phyloP scores from a whole-genome alignment of 1,284 basidiomycete species.

The Ceratobasidium sp. region DNA sequence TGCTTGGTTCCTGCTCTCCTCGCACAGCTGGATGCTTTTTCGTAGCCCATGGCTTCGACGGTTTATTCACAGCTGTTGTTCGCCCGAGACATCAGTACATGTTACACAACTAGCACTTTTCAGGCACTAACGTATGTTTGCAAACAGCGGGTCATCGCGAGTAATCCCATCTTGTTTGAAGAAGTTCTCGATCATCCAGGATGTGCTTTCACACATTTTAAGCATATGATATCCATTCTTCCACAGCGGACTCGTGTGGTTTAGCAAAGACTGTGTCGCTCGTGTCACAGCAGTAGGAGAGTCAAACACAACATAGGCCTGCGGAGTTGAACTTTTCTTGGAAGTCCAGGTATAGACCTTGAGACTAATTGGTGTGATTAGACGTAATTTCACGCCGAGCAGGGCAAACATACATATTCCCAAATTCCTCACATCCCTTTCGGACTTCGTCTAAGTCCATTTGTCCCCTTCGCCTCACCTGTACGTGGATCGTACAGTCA shows the following conservation, averaged over 20 bases:
- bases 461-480: conserved; percentile 9
- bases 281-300: conserved; percentile 27
- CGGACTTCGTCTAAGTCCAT: conserved; percentile 9
- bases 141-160: conserved; percentile 29
- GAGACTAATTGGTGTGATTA: conserved; percentile 15
- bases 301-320: conserved; percentile 38
- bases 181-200: conserved; percentile 1
- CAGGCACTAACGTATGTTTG: conserved; percentile 31
- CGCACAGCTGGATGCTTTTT: neutral
- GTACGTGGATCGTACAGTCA: conserved; percentile 42
- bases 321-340: conserved; percentile 34
- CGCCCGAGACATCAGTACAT: neutral
- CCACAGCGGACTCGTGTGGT: conserved; percentile 21
- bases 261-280: conserved; percentile 4
- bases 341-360: conserved; percentile 37
- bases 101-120: neutral
- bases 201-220: conserved; percentile 43
- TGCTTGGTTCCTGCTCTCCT: neutral
- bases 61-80: neutral
- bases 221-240: conserved; percentile 43
- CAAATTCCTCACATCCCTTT: conserved; percentile 22
- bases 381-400: neutral
- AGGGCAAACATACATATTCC: conserved; percentile 29
- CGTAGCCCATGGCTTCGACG: neutral
- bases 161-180: conserved; percentile 21